Evolutionary conservation across 2,329 filamentous ascomycete genomes (phyloP), one percentile per base, ranked within the genome.

Genomic region (Davidsoniella virescens): DNA sequence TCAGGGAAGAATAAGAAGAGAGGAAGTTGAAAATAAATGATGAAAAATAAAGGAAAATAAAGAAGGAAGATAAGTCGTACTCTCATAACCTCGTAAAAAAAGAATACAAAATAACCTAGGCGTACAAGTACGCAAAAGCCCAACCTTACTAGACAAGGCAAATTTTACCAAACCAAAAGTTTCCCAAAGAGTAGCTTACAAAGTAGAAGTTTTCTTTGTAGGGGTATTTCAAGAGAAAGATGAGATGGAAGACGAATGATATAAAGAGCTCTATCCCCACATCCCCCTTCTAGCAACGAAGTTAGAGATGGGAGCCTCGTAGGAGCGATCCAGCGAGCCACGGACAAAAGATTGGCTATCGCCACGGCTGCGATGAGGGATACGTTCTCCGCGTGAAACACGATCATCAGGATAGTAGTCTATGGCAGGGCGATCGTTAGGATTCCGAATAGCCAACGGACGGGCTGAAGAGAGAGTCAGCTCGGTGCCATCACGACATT

Each of bases 401-500:
- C 65, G 64, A 47, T 76, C 72, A 23, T 78, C 73, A 3, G 67
- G 63, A 50, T 71, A 71, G 23, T 53, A 44, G 33, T 69, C 60
- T 49, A 69, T 70, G 59, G 67, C 72, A 10, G 67, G 67, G 49
- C 65, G 65, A 54, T 80, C 76, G 57, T 72, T 76, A 44, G 67
- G 70, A 45, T 65, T 62, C 8, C 65, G 62, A 37, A 53, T 51
- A 44, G 39, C 43, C 36, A 49, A 33, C 67, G 65, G 51, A 63
- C 62, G 46, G 52, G 62, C 57, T 55, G 63, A 57, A 44, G 67
- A 66, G 55, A 78, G 72, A 55, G 72, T 77, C 56, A 81, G 75
- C 57, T 78, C 75, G 18, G 75, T 75, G 37, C 75, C 76, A 46
- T 77, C 72, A 38, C 60, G 65, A 59, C 73, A 78, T 56, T 75